phyloP scores from a whole-genome alignment of 2,329 filamentous ascomycete genomes.

The Aspergillus pseudonomiae region DNA sequence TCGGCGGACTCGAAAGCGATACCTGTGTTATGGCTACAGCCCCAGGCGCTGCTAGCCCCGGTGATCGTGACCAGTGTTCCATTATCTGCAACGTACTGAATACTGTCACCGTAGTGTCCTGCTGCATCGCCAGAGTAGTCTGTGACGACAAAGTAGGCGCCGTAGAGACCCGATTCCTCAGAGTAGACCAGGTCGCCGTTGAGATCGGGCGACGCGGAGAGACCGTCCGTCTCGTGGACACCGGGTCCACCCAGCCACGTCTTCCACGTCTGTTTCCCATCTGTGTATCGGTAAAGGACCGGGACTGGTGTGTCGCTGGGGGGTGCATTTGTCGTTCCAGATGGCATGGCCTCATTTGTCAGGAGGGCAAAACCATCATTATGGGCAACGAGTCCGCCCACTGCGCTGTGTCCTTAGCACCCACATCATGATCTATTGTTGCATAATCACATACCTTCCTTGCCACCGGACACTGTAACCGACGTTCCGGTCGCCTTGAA shows the following conservation, averaged over 20 bases:
- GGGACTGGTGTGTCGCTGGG: constrained; percentile 56
- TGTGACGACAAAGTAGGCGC: constrained; percentile 65
- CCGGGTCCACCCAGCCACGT: constrained; percentile 62
- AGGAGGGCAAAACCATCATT: constrained; percentile 66
- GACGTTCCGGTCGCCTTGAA: constrained; percentile 58
- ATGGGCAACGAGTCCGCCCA: constrained; percentile 63
- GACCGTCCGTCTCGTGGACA: constrained; percentile 51
- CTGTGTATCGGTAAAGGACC: constrained; percentile 62
- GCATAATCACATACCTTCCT: constrained; percentile 46
- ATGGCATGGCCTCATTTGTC: constrained; percentile 59
- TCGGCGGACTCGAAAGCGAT: constrained; percentile 66
- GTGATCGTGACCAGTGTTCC: constrained; percentile 56
- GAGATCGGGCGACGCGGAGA: constrained; percentile 59
- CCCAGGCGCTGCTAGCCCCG: constrained; percentile 60
- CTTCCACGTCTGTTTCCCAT: constrained; percentile 60
- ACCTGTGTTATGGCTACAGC: constrained; percentile 67
- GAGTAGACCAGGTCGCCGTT: constrained; percentile 67
- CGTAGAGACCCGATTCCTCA: constrained; percentile 58
- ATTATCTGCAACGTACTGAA: constrained; percentile 53
- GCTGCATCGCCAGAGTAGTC: constrained; percentile 57
- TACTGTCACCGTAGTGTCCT: constrained; percentile 63
- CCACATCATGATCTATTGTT: background rate
- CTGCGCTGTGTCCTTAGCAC: constrained; percentile 28
- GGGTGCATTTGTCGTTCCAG: constrained; percentile 52
- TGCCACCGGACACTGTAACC: constrained; percentile 56